Percentiles rank a stretch among this genome's conserved stretches.
phyloP scores from a whole-genome alignment of 129 eudicot species.

The Pittosporum tobira region DNA sequence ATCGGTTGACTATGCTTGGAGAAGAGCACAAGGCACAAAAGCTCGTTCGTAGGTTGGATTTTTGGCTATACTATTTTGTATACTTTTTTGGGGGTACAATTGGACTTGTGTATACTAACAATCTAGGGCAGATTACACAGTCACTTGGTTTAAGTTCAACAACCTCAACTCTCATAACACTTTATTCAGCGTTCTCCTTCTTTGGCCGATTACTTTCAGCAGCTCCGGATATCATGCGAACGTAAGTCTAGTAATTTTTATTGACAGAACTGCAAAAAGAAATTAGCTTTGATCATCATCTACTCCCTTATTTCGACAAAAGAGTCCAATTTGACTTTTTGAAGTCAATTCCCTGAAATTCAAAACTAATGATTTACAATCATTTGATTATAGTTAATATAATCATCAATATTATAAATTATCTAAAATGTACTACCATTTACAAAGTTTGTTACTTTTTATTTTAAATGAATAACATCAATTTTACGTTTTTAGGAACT shows the following conservation, averaged over 20 bases:
- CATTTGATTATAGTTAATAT: too few relatives aligned
- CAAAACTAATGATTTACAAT: too few relatives aligned
- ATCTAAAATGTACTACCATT: too few relatives aligned
- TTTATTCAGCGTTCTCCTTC: constrained; percentile 82
- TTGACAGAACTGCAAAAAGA: too few relatives aligned
- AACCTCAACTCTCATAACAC: constrained; percentile 49
- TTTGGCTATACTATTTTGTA: constrained; percentile 73
- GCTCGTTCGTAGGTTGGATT: constrained; percentile 62
- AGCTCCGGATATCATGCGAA: constrained; percentile 55
- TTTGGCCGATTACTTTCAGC: constrained; percentile 92
- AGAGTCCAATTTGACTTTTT: too few relatives aligned
- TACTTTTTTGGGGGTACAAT: constrained; percentile 91
- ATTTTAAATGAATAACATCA: too few relatives aligned
- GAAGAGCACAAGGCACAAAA: constrained; percentile 54
- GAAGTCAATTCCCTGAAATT: too few relatives aligned
- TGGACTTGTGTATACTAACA: constrained; percentile 84
- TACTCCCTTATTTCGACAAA: too few relatives aligned
- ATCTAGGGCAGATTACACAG: constrained; percentile 75
- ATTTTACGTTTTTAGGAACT: too few relatives aligned
- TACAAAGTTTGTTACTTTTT: too few relatives aligned
- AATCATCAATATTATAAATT: too few relatives aligned
- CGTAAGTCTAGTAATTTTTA: constrained; percentile 29
- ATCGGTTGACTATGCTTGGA: constrained; percentile 63
- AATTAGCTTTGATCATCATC: too few relatives aligned
- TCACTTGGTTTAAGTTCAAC: constrained; percentile 48